Conservation (phyloP, 2,329 filamentous ascomycete genomes). For the Escovopsis sp. region DNA sequence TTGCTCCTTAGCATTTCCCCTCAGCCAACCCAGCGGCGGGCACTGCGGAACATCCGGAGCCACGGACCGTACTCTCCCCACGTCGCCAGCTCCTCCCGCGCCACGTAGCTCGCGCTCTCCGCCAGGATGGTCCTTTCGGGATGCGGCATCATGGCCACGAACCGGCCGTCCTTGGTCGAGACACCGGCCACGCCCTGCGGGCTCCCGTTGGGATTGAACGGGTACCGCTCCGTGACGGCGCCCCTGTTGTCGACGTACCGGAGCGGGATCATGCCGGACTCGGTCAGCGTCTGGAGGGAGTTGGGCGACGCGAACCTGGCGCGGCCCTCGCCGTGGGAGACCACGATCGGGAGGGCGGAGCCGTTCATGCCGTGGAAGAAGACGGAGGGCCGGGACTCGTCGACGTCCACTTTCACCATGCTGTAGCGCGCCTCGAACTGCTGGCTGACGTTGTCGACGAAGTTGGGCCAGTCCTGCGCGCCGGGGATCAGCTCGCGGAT, state of each 20-base stretch:
- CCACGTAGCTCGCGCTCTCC: conserved; percentile 62
- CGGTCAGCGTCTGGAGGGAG: conserved; percentile 38
- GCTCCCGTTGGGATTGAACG: conserved; percentile 75
- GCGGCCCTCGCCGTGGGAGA: conserved; percentile 82
- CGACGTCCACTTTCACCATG: conserved; percentile 64
- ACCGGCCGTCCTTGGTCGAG: conserved; percentile 59
- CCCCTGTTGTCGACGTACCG: conserved; percentile 73
- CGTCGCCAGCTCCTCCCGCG: conserved; percentile 37
- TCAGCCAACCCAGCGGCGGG: conserved; percentile 69
- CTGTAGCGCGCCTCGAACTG: conserved; percentile 81
- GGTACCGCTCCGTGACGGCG: conserved; percentile 65
- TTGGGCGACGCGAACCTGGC: conserved; percentile 50
- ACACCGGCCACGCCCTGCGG: conserved; percentile 70
- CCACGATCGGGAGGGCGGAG: conserved; percentile 67
- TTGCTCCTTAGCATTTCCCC: too few relatives aligned
- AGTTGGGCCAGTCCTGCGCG: conserved; percentile 69
- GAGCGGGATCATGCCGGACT: conserved; percentile 56
- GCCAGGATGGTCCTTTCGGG: conserved; percentile 78
- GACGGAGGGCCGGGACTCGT: conserved; percentile 45
- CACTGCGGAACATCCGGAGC: conserved; percentile 75
- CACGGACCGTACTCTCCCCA: conserved; percentile 79
- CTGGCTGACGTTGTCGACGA: conserved; percentile 69
- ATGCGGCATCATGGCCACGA: conserved; percentile 85
- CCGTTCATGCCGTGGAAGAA: conserved; percentile 84
- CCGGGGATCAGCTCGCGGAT: conserved; percentile 70